Evolutionary conservation across 306 rosid genomes (phyloP), one percentile per base, ranked within the genome.

Genomic region (Parietaria judaica): DNA sequence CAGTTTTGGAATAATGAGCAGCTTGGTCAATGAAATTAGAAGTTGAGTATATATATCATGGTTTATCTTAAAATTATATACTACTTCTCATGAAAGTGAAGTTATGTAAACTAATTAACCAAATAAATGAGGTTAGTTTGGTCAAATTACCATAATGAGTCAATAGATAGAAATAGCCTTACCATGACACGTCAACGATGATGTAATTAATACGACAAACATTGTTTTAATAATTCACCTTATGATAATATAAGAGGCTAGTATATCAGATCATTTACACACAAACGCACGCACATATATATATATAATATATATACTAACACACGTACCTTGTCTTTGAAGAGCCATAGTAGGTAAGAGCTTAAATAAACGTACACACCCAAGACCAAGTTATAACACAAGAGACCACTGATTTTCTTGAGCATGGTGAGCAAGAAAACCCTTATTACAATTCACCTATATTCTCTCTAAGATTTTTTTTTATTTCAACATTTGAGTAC

Each of bases 271-370:
- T 60, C 54, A 47, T 11, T 9, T 37, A 14, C 44, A 59, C 41
- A 4, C 15, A 46, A 46, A n/a, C n/a, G n/a, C n/a, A n/a, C n/a
- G n/a, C n/a, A n/a, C n/a, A n/a, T 14, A 59, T 17, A 15, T 59
- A 43, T 59, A 3, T 14, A 51, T 45, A 39, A 41, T 41, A 41
- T 8, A 50, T 15, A 56, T 56, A 13, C 37, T 35, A 14, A 3
- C 11, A 51, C 36, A 43, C n/a, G 7, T 43, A 54, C 61, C 87
- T 84, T 89, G 84, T 64, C 65, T 71, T 61, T 66, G 81, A 88
- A 87, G 95, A 73, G 76, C 84, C 81, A 76, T 71, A 83, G 78
- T 83, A 76, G 98, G 94, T 92, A 75, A 78, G 78, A 91, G 50
- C 87, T 91, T 92, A 81, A 68, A 5, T 72, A 67, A 23, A 23